phyloP scores from a whole-genome alignment of 352 stramenopile genomes.

The Peronospora farinosa region DNA sequence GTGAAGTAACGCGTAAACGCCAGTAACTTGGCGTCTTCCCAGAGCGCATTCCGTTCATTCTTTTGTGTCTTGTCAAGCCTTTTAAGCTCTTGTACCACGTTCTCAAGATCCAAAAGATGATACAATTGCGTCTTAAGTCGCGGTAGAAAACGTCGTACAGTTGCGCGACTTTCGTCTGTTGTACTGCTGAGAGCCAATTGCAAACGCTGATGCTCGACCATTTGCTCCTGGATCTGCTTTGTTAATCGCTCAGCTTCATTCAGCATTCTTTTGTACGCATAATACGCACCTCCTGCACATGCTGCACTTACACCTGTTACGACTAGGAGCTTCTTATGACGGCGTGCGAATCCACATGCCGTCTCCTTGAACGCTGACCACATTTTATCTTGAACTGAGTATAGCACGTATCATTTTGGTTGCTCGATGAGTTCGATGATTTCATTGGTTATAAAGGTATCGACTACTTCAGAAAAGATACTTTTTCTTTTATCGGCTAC shows the following conservation, averaged over 20 bases:
- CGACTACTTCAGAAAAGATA: background rate
- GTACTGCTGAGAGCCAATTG: slow-evolving; percentile 62
- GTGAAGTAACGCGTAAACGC: slow-evolving; percentile 71
- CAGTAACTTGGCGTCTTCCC: slow-evolving; percentile 67
- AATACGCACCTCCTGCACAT: slow-evolving; percentile 57
- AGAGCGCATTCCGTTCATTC: slow-evolving; percentile 49
- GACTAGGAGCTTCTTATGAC: slow-evolving; percentile 62
- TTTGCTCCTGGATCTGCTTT: slow-evolving; percentile 60
- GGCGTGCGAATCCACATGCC: slow-evolving; percentile 54
- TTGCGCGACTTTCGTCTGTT: slow-evolving; percentile 69
- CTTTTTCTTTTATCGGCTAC: background rate
- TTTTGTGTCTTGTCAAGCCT: slow-evolving; percentile 64
- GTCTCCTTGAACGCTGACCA: slow-evolving; percentile 57
- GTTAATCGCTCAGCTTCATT: slow-evolving; percentile 64
- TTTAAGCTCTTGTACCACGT: slow-evolving; percentile 67
- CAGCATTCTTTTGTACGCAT: slow-evolving; percentile 57
- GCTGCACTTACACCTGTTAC: slow-evolving; percentile 39
- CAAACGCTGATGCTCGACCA: slow-evolving; percentile 71
- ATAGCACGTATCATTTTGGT: background rate
- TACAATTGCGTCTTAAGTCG: slow-evolving; percentile 57
- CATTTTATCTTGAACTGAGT: slow-evolving; percentile 28
- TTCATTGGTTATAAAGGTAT: slow-evolving; percentile 11
- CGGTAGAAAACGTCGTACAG: slow-evolving; percentile 69
- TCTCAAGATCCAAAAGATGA: slow-evolving; percentile 57
- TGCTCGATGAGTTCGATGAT: background rate